A percentile compares a stretch with the other conserved stretches of the same genome.
phyloP scores from a whole-genome alignment of 2,329 filamentous ascomycete species.

The Aaosphaeria pasadenensis region DNA sequence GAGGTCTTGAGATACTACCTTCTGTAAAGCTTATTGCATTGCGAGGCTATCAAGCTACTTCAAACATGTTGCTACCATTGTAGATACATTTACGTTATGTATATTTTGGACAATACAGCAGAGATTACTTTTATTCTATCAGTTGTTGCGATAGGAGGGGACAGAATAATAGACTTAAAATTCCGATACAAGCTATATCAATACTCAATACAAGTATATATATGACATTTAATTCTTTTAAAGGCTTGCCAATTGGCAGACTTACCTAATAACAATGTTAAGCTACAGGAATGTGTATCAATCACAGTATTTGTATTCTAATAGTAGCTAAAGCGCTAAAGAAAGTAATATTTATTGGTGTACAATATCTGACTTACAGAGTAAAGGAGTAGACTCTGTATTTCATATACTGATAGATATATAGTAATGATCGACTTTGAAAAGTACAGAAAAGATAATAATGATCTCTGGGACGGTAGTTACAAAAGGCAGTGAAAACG shows the following conservation, averaged over 20 bases:
- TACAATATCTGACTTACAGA: not conserved
- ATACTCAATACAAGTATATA: too few relatives aligned
- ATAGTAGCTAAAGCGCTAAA: not conserved
- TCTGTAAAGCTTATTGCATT: constrained; percentile 1
- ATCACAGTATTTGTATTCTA: not conserved
- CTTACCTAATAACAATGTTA: not conserved
- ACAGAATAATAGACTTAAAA: too few relatives aligned
- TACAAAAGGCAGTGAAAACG: not conserved
- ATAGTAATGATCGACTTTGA: not conserved
- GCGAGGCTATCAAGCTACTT: not conserved
- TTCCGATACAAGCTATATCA: too few relatives aligned
- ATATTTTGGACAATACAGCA: not conserved
- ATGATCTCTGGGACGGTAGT: not conserved
- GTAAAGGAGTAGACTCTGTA: not conserved
- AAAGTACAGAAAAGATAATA: not conserved
- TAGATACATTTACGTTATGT: not conserved
- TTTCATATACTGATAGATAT: not conserved
- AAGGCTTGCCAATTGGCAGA: too few relatives aligned
- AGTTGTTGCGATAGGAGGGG: too few relatives aligned
- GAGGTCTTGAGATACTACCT: constrained; percentile 2
- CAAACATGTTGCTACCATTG: not conserved
- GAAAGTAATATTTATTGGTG: not conserved
- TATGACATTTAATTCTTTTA: too few relatives aligned
- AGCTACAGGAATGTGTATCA: not conserved
- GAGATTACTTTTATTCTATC: not conserved